A percentile compares a stretch with the other conserved stretches of the same genome.
These are phyloP conservation scores for Rhodotorula glutinis DNA, from an alignment of 1,284 basidiomycete species.

Conservation along the genomic window DNA sequence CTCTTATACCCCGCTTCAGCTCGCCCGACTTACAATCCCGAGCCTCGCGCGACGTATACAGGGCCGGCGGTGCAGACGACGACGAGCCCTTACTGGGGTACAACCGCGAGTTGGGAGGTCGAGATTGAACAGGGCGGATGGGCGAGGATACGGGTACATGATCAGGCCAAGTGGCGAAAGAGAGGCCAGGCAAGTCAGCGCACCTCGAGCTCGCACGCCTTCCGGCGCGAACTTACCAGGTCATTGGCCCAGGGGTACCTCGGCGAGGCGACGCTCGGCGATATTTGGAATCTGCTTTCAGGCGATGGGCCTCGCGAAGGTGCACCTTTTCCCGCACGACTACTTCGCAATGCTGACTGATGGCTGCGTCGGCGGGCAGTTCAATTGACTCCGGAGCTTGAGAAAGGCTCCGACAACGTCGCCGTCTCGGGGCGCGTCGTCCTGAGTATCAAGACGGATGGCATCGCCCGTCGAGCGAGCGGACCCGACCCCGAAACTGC, in stretches of 20 bases:
- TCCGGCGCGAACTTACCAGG: not conserved
- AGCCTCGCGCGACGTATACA: not conserved
- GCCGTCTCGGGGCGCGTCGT: conserved; percentile 80
- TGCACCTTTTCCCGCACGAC: too few relatives aligned
- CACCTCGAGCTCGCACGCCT: not conserved
- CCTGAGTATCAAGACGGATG: conserved; percentile 73
- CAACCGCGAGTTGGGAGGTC: conserved; percentile 63
- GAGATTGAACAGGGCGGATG: conserved; percentile 77
- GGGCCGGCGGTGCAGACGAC: conserved; percentile 49
- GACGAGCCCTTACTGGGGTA: conserved; percentile 76
- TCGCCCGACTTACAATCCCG: not conserved
- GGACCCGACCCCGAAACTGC: not conserved
- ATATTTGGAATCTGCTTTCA: conserved; percentile 79
- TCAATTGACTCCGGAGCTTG: conserved; percentile 67
- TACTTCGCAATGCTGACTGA: not conserved
- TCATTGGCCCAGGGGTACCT: conserved; percentile 69
- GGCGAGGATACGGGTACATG: conserved; percentile 65
- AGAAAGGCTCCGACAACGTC: conserved; percentile 80
- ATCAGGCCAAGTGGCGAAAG: conserved; percentile 92
- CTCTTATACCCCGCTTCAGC: conserved; percentile 4
- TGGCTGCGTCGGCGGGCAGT: not conserved
- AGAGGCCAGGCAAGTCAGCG: conserved; percentile 56
- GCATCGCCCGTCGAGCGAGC: conserved; percentile 20
- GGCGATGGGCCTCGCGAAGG: conserved; percentile 79
- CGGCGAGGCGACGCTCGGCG: conserved; percentile 78